Percentiles rank a stretch among this genome's conserved stretches.
Conservation (phyloP, 2,329 filamentous ascomycete genomes). For the Metarhizium robertsii region DNA sequence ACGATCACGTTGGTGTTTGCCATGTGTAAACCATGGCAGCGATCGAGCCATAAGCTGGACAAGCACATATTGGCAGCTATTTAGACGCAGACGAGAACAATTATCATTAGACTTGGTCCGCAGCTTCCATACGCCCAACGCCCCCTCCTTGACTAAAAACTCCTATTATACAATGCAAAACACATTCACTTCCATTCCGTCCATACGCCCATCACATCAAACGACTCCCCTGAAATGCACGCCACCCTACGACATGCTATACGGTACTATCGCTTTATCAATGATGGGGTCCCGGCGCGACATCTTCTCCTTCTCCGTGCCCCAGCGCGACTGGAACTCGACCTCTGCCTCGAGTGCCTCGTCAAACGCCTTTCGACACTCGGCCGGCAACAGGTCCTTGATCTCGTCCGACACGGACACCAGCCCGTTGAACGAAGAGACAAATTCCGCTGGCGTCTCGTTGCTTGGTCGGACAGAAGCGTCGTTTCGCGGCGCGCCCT, state of each 20-base stretch:
- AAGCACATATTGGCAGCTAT: background rate
- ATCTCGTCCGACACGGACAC: constrained; percentile 56
- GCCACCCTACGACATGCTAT: constrained; percentile 28
- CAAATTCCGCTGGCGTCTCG: constrained; percentile 34
- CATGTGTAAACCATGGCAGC: no score
- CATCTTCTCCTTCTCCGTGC: constrained; percentile 51
- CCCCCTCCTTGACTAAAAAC: background rate
- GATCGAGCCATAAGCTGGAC: no score
- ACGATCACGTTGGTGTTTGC: no score
- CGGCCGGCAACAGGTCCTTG: constrained; percentile 53
- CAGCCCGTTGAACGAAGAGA: constrained; percentile 50
- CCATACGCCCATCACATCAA: background rate
- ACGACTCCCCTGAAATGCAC: background rate
- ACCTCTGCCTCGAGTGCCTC: constrained; percentile 54
- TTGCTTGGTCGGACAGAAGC: constrained; percentile 34
- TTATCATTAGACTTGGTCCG: background rate
- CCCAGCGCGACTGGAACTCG: constrained; percentile 69
- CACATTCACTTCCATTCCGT: background rate
- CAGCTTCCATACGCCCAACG: background rate
- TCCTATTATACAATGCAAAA: background rate
- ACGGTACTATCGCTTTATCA: constrained; percentile 56
- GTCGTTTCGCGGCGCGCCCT: constrained; percentile 39
- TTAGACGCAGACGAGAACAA: background rate
- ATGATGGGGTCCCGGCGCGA: constrained; percentile 45
- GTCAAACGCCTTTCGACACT: constrained; percentile 66